Base-by-base conservation (phyloP, 1,284 basidiomycete species). In the Cystobasidium slooffiae region DNA sequence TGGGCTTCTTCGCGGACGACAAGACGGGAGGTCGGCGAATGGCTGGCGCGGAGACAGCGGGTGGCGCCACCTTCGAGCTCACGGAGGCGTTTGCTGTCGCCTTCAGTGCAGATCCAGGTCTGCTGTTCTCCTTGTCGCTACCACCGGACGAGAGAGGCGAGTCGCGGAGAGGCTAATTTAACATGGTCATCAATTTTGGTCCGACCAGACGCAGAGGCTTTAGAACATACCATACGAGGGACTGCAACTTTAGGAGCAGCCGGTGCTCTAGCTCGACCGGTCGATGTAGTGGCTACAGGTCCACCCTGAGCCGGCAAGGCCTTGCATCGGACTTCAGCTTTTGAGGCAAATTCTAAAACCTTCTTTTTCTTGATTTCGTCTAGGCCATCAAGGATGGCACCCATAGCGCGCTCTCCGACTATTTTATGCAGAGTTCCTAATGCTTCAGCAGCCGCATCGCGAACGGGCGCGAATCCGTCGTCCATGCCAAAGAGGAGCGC, bases 391-490 rank as follows among this genome's bases (percentile, higher is more conserved):
- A 98, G 88, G 46, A 92, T 86, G 0, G 92, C 91, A 81, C 91
- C 94, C 76, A 99, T 87, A 12, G 92, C 90, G 39, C 97, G 86
- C 82, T 99, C 96, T 31, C 97, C 97, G 14, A 99, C 88, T 86
- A 99, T 94, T 85, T 94, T 97, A 92, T 97, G 96, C 78, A 99
- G 84, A 0, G 90, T 91, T 9, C 96, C 97, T 43, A 99, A 85
- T 78, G 90, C 92, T 47, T 88, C 87, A 0, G 94, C 94, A 18
- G 94, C 93, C 73, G 95, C 92, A 75, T 91, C 91, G 63, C 97
- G 88, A 24, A 97, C 94, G 41, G 93, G 92, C 80, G 94, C 95
- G 74, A 89, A 90, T 9, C 92, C 88, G 82, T 99, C 97, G 81
- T 92, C 91, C 24, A 97, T 86, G 2, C 96, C 86, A 0, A 84